These are phyloP conservation scores for Colletotrichum higginsianum DNA, from an alignment of 2,329 filamentous ascomycete species.

Conservation along the genomic window DNA sequence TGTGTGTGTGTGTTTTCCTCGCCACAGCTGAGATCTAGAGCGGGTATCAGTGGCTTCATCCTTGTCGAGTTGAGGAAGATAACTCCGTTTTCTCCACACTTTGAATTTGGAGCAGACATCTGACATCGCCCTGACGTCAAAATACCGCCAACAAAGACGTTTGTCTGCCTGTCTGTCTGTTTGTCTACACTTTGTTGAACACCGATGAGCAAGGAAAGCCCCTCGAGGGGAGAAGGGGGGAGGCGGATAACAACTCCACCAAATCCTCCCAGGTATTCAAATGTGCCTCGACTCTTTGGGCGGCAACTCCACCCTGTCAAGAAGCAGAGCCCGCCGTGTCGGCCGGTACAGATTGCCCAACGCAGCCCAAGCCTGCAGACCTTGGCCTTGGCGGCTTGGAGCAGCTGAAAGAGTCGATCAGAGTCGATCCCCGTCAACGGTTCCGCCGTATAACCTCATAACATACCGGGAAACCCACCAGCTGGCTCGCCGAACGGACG, in stretches of 20 bases:
- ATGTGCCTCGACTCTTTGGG: not conserved
- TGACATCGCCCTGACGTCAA: slow-evolving; percentile 36
- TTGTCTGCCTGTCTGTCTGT: not conserved
- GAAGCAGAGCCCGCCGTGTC: not conserved
- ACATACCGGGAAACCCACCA: not conserved
- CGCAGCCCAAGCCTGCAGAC: too few relatives aligned
- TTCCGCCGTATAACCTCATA: slow-evolving; percentile 23
- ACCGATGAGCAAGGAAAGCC: not conserved
- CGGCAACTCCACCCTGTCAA: not conserved
- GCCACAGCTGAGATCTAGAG: not conserved
- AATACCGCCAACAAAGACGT: too few relatives aligned
- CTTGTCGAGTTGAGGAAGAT: not conserved
- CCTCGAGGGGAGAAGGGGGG: too few relatives aligned
- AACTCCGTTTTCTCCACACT: slow-evolving; percentile 1
- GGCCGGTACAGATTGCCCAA: slow-evolving; percentile 6
- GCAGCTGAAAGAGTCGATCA: not conserved
- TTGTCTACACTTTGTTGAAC: too few relatives aligned
- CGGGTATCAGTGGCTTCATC: not conserved
- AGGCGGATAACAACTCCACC: not conserved
- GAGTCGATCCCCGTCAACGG: slow-evolving; percentile 2
- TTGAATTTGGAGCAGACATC: not conserved
- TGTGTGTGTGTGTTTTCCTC: too few relatives aligned
- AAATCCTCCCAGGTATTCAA: not conserved
- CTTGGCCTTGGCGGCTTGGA: not conserved
- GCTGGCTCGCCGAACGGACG: not conserved